Evolutionary conservation across 768 basidiomycete genomes (phyloP).

Genomic region (Tephrocybe sp.): DNA sequence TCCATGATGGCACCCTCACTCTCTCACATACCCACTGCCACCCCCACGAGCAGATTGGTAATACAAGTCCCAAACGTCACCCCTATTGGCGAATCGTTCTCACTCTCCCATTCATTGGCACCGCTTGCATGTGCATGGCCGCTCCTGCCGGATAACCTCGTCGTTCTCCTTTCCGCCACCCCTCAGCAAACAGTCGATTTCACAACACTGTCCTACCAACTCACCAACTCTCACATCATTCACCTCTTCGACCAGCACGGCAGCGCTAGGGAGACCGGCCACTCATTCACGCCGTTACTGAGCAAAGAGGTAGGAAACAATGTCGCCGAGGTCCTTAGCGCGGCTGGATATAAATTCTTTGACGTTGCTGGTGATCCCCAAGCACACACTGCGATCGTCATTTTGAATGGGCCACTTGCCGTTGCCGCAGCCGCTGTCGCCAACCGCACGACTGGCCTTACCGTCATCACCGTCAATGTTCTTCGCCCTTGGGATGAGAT

Average conservation of each 20-base stretch:
- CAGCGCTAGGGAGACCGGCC: conserved; percentile 72
- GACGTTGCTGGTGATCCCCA: conserved; percentile 66
- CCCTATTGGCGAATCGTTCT: conserved; percentile 59
- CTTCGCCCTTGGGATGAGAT: conserved; percentile 78
- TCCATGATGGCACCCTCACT: conserved; percentile 82
- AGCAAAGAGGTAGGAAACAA: conserved; percentile 26
- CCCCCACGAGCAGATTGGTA: conserved; percentile 64
- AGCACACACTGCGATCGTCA: conserved; percentile 65
- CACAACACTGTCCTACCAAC: conserved; percentile 70
- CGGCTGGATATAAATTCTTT: conserved; percentile 72
- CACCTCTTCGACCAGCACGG: conserved; percentile 91
- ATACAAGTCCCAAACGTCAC: conserved; percentile 81
- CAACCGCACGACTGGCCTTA: conserved; percentile 45
- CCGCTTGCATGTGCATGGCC: conserved; percentile 57
- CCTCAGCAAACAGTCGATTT: conserved; percentile 82
- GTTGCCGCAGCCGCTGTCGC: conserved; percentile 55
- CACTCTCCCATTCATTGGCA: conserved; percentile 76
- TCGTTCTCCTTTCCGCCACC: conserved; percentile 79
- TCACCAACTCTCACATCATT: conserved; percentile 66
- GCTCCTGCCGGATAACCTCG: conserved; percentile 61
- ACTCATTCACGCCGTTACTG: conserved; percentile 40
- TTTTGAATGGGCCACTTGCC: conserved; percentile 78
- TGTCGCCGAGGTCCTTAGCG: conserved; percentile 48
- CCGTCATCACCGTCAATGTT: conserved; percentile 71
- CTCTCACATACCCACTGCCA: conserved; percentile 62